Conservation (phyloP, 371 early-diverging fungal species). For the Nematocida parisii region DNA sequence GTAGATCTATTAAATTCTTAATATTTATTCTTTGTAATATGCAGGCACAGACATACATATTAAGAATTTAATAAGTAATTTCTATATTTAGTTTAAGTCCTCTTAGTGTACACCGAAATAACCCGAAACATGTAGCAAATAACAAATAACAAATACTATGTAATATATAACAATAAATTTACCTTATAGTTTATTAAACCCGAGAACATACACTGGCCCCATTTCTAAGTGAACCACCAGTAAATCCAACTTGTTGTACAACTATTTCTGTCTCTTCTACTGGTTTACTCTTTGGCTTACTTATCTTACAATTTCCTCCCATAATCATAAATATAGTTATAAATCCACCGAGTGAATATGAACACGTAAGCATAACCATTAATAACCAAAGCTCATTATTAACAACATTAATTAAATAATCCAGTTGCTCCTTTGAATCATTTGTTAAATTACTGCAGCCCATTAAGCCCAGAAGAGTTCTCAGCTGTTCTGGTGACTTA, state of each 20-base stretch:
- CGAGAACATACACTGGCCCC: not conserved
- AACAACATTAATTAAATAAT: not conserved
- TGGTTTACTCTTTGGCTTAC: not conserved
- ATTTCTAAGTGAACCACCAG: not conserved
- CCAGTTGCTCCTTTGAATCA: no score
- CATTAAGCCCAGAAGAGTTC: not conserved
- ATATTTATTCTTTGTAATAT: no score
- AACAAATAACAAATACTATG: no score
- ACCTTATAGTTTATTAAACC: not conserved
- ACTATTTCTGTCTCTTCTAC: conserved; percentile 13
- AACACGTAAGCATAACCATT: conserved; percentile 10
- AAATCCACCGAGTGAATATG: conserved; percentile 4
- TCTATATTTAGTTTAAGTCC: no score
- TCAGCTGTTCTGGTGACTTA: not conserved
- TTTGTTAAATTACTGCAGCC: not conserved
- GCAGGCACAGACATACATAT: no score
- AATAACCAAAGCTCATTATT: conserved; percentile 23
- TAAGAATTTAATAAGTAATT: no score
- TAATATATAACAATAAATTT: not conserved
- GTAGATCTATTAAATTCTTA: no score
- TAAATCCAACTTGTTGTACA: conserved; percentile 26
- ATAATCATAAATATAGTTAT: conserved; percentile 36
- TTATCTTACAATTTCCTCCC: conserved; percentile 44
- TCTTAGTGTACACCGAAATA: no score
- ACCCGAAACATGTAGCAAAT: no score